These are phyloP conservation scores for Hepatocystis sp. DNA, from an alignment of 169 alveolate genomes.

Conservation along the genomic window DNA sequence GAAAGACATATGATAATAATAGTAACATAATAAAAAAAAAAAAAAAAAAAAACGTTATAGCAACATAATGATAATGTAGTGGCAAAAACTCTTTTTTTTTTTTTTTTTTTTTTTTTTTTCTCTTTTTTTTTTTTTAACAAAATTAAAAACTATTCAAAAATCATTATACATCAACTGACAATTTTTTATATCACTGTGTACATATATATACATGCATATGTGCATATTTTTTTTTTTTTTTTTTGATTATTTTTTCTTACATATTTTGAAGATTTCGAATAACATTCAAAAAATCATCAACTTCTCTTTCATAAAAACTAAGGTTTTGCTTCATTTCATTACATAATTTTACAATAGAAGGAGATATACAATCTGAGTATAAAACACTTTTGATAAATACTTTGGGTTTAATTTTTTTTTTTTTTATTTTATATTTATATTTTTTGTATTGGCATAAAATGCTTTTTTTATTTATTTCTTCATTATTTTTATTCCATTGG, in stretches of 20 bases:
- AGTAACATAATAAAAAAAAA: too few species aligned
- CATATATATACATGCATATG: constrained; percentile 4
- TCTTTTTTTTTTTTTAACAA: too few species aligned
- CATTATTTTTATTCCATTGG: too few species aligned
- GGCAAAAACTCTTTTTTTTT: too few species aligned
- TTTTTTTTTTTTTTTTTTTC: too few species aligned
- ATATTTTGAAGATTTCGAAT: constrained; percentile 66
- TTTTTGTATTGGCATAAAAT: constrained; percentile 42
- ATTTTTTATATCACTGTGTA: not conserved
- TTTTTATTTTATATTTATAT: constrained; percentile 25
- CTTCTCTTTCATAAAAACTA: constrained; percentile 62
- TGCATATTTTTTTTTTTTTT: not conserved
- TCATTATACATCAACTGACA: not conserved
- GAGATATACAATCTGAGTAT: constrained; percentile 28
- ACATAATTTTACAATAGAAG: constrained; percentile 11
- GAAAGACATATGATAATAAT: not conserved
- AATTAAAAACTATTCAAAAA: not conserved
- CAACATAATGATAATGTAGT: too few species aligned
- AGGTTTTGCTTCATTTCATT: constrained; percentile 42
- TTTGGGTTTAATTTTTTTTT: constrained; percentile 14
- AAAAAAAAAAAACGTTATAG: too few species aligned
- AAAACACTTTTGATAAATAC: constrained; percentile 46
- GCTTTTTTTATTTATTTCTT: constrained; percentile 27
- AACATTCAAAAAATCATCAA: constrained; percentile 52
- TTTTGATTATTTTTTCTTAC: constrained; percentile 18